These are phyloP conservation scores for Rozella allomycis DNA, from an alignment of 371 early-diverging fungal genomes.

Conservation along the genomic window DNA sequence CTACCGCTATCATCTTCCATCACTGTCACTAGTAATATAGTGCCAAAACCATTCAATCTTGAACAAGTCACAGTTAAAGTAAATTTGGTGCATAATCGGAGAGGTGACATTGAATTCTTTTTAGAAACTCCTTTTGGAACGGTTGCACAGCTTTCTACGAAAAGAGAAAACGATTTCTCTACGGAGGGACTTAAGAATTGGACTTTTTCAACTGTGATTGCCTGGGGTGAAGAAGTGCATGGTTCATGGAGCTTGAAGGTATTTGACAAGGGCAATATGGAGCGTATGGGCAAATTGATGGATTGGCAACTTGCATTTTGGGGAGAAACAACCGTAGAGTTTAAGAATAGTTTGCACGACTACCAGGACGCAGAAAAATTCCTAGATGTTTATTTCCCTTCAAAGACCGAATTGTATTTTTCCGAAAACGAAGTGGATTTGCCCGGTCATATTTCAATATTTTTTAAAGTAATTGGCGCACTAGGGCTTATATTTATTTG, in stretches of 20 bases:
- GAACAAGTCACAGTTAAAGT: conserved; percentile 76
- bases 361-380: no score
- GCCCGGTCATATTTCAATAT: no score
- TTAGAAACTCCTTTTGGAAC: conserved; percentile 46
- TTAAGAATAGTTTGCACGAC: no score
- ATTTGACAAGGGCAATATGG: conserved; percentile 8
- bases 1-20: conserved; percentile 2
- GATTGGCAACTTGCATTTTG: no score
- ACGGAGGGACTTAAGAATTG: conserved; percentile 56
- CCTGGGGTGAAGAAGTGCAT: conserved; percentile 72
- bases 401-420: no score
- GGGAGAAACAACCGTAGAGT: no score
- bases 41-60: conserved; percentile 25
- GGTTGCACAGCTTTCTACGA: conserved; percentile 39
- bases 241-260: conserved; percentile 56
- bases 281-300: no score
- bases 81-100: conserved; percentile 33
- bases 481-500: no score
- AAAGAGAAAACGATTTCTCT: conserved; percentile 38
- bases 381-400: no score
- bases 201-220: conserved; percentile 88
- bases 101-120: conserved; percentile 57
- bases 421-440: no score
- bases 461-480: no score
- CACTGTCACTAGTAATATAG: conserved; percentile 16